phyloP scores from a whole-genome alignment of 805 yeast species.

The Tetrapisispora fleetii region DNA sequence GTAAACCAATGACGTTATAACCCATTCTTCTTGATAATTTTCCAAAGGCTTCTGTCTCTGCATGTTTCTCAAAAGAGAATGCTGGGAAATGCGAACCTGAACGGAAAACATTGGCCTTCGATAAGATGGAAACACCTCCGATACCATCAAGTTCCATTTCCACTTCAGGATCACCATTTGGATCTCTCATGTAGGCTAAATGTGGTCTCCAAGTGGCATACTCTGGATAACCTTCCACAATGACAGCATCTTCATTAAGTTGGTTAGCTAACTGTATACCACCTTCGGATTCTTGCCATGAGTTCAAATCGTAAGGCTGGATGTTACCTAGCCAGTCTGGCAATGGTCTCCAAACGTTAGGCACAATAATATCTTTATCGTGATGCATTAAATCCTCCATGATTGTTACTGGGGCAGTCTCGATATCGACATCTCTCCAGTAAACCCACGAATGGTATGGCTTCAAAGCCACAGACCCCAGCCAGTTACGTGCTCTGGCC shows the following conservation, averaged over 20 bases:
- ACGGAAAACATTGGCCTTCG: conserved; percentile 64
- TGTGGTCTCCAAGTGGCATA: conserved; percentile 82
- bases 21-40: conserved; percentile 83
- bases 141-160: conserved; percentile 72
- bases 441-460: conserved; percentile 88
- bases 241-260: conserved; percentile 71
- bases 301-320: conserved; percentile 92
- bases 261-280: conserved; percentile 58
- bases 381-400: conserved; percentile 64
- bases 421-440: conserved; percentile 85
- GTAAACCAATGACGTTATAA: conserved; percentile 75
- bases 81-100: conserved; percentile 81
- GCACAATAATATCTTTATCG: conserved; percentile 63
- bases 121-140: conserved; percentile 77
- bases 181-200: conserved; percentile 59
- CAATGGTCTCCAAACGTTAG: conserved; percentile 94
- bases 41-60: conserved; percentile 90
- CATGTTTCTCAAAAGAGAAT: conserved; percentile 73
- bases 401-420: conserved; percentile 68
- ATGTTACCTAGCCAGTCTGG: conserved; percentile 75
- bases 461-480: conserved; percentile 59
- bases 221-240: conserved; percentile 82
- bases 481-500: conserved; percentile 86
- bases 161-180: conserved; percentile 51
- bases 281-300: conserved; percentile 86